Percentiles rank a stretch among this genome's conserved stretches.
These are phyloP conservation scores for Salvia hispanica DNA, from an alignment of 257 asterid species.

Conservation along the genomic window DNA sequence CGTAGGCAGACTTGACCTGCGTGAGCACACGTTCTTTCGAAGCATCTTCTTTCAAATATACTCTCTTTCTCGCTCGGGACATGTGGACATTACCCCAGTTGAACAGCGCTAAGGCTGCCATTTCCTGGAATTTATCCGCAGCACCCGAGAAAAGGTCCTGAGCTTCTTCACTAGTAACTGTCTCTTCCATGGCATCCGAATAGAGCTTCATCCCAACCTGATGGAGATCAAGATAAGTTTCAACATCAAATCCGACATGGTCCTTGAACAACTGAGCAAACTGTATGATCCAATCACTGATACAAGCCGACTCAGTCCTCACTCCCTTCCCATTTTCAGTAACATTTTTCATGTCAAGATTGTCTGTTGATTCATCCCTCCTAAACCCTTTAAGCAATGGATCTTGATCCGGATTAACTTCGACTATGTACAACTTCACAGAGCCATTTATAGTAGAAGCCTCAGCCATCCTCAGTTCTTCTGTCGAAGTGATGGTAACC, in stretches of 20 bases:
- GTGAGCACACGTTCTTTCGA: slow-evolving; percentile 50
- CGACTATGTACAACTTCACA: slow-evolving; percentile 65
- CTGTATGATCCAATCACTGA: slow-evolving; percentile 78
- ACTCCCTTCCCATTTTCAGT: slow-evolving; percentile 24
- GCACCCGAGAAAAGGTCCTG: slow-evolving; percentile 63
- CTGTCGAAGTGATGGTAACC: slow-evolving; percentile 72
- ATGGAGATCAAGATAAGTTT: slow-evolving; percentile 70
- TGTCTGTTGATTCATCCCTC: slow-evolving; percentile 26
- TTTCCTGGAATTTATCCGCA: slow-evolving; percentile 76
- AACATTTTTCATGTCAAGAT: slow-evolving; percentile 29
- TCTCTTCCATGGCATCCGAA: slow-evolving; percentile 82
- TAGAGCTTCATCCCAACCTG: slow-evolving; percentile 72
- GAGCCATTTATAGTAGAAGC: slow-evolving; percentile 59
- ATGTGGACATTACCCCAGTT: slow-evolving; percentile 84
- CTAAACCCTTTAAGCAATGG: slow-evolving; percentile 48
- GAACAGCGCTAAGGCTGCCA: slow-evolving; percentile 87
- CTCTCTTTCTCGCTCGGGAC: slow-evolving; percentile 75
- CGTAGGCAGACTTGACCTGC: slow-evolving; percentile 52
- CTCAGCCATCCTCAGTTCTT: slow-evolving; percentile 88
- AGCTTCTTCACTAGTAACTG: slow-evolving; percentile 81
- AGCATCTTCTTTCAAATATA: slow-evolving; percentile 57
- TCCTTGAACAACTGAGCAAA: slow-evolving; percentile 74
- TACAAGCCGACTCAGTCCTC: slow-evolving; percentile 47
- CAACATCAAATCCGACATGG: slow-evolving; percentile 69
- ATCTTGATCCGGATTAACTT: slow-evolving; percentile 70